phyloP scores from a whole-genome alignment of 1,139 yeast genomes.

The Yamadazyma trypodendri region DNA sequence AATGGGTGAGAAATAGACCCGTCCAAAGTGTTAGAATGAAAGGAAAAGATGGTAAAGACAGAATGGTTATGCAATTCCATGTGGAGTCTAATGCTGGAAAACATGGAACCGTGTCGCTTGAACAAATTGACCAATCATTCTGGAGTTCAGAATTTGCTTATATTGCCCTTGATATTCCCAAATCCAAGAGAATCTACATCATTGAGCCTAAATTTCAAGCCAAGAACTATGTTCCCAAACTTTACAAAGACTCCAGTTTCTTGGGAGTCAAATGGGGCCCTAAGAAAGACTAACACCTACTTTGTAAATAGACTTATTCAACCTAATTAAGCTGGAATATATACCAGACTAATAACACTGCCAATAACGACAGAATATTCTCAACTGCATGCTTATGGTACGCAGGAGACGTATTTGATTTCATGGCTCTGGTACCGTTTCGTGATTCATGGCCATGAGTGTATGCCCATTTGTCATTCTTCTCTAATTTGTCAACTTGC shows the following conservation, averaged over 20 bases:
- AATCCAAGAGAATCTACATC: conserved; percentile 64
- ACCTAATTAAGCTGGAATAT: background rate
- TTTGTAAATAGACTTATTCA: background rate
- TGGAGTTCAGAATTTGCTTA: conserved; percentile 74
- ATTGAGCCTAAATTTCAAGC: conserved; percentile 60
- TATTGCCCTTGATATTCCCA: conserved; percentile 75
- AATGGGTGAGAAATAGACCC: conserved; percentile 89
- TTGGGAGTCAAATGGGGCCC: conserved; percentile 88
- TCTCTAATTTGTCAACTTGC: background rate
- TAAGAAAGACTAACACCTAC: conserved; percentile 44
- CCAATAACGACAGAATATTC: background rate
- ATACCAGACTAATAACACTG: background rate
- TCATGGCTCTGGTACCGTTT: background rate
- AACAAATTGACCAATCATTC: conserved; percentile 65
- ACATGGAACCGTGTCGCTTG: conserved; percentile 72
- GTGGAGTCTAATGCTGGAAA: conserved; percentile 61
- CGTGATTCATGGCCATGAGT: background rate
- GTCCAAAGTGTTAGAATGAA: conserved; percentile 53
- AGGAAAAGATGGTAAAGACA: conserved; percentile 77
- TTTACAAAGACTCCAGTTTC: conserved; percentile 50
- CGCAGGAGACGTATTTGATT: background rate
- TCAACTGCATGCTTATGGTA: background rate
- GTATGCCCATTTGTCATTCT: background rate
- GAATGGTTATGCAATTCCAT: conserved; percentile 79
- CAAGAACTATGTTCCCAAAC: conserved; percentile 34